phyloP scores from a whole-genome alignment of 805 yeast genomes.

The Candida ovalis region DNA sequence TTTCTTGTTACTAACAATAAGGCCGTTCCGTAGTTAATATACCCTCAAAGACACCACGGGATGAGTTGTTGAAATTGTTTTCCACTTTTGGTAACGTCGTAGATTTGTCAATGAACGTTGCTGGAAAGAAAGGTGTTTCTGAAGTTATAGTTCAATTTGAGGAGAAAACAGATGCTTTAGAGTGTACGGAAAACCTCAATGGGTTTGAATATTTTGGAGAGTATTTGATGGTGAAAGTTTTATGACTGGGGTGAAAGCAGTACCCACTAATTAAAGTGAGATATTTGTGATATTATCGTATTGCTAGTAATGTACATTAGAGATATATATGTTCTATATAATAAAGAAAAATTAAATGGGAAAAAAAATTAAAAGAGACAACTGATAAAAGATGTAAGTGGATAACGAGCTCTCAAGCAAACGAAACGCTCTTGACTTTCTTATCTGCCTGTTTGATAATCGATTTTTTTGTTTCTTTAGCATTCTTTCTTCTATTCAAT shows the following conservation, averaged over 20 bases:
- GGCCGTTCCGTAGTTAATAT: neutral
- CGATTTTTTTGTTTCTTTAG: conserved; percentile 29
- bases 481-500: conserved; percentile 58
- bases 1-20: neutral
- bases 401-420: conserved; percentile 34
- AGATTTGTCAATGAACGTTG: neutral
- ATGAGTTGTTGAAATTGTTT: conserved; percentile 7
- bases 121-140: conserved; percentile 4
- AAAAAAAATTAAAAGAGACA: no score
- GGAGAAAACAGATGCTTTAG: conserved; percentile 16
- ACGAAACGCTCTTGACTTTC: conserved; percentile 39
- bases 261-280: no score
- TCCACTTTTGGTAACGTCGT: conserved; percentile 19
- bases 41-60: conserved; percentile 1
- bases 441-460: conserved; percentile 20
- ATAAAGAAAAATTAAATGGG: neutral
- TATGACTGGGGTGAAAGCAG: no score
- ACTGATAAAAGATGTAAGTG: neutral
- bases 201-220: conserved; percentile 18
- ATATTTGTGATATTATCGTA: no score
- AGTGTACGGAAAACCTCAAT: conserved; percentile 20
- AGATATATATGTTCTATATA: neutral
- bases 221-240: conserved; percentile 9
- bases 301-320: neutral
- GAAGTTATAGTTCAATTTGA: conserved; percentile 11